Base-by-base conservation (phyloP, 208 protist genomes). In the Angomonas ambiguus region DNA sequence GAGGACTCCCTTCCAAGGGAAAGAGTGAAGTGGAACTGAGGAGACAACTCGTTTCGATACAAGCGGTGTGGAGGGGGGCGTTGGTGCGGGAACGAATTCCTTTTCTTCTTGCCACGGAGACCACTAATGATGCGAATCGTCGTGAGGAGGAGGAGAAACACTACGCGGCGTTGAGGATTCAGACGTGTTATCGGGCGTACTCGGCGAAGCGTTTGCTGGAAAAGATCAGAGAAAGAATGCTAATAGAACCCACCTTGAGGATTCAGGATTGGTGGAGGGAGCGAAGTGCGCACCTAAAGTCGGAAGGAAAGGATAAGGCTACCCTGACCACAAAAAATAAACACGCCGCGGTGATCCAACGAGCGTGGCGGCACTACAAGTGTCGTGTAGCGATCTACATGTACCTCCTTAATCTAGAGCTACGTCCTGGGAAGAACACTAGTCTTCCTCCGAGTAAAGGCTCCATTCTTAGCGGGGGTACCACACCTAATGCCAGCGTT, bases 81-180 rank as follows among this genome's bases (percentile, higher is more conserved):
- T 27, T 27, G 0, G 62, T 72, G 1, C 62, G 69, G 38, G 33
- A 57, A 18, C 64, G 41, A 6, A 45, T 77, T 3, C 67, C 56
- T 42, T 65, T 6, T n/a, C 31, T 35, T 24, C 31, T 42, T 2
- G 31, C 45, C 31, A 41, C 53, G 65, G 25, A 49, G 57, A n/a
- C 51, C 0, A 1, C 24, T 0, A 42, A 4, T 1, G 1, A 64
- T 3, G 55, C 2, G 3, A 65, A 28, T 16, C 45, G 65, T 6
- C 42, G 51, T 6, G 76, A 80, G 6, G 61, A 25, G 0, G 74
- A 88, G 56, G 59, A 55, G 11, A 69, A 62, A n/a, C 78, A 79
- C 22, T 91, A 89, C 67, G 76, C 87, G 0, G 87, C 82, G 20
- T 49, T 89, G 45, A 77, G 89, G 1, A 73, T 95, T 57, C 86